phyloP scores from a whole-genome alignment of 768 basidiomycete genomes.

The Leucosporidium creatinivorum region DNA sequence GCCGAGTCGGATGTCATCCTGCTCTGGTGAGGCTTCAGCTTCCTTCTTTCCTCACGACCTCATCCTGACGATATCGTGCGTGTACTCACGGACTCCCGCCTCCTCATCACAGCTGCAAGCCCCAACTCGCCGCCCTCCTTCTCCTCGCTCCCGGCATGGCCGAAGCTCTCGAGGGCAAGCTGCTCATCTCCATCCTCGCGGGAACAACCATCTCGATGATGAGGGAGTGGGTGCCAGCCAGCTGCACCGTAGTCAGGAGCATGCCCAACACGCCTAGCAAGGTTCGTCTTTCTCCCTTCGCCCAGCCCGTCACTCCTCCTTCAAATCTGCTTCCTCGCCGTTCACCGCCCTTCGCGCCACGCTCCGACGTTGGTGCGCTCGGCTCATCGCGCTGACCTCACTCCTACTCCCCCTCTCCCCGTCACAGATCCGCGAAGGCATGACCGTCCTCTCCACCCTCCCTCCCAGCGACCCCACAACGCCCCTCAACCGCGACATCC shows the following conservation, averaged over 20 bases:
- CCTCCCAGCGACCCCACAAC: conserved; percentile 47
- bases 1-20: conserved; percentile 73
- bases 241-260: conserved; percentile 80
- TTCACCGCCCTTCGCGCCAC: too few species aligned
- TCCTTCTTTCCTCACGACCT: not conserved
- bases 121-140: conserved; percentile 71
- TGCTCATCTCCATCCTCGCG: conserved; percentile 94
- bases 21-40: conserved; percentile 58
- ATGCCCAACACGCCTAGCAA: conserved; percentile 99
- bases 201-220: conserved; percentile 85
- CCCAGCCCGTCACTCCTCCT: too few species aligned
- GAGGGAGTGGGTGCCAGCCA: conserved; percentile 60
- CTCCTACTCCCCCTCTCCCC: too few species aligned
- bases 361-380: too few species aligned
- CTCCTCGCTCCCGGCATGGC: conserved; percentile 65
- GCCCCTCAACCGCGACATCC: conserved; percentile 62
- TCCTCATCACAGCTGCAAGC: conserved; percentile 66
- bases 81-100: too few species aligned
- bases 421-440: conserved; percentile 91
- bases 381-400: not conserved
- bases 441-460: conserved; percentile 85
- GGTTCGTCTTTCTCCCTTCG: conserved; percentile 47
- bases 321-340: not conserved
- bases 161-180: conserved; percentile 78
- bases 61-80: not conserved